These are phyloP conservation scores for Penicillium maclennaniae DNA, from an alignment of 495 filamentous ascomycete genomes.

Conservation along the genomic window DNA sequence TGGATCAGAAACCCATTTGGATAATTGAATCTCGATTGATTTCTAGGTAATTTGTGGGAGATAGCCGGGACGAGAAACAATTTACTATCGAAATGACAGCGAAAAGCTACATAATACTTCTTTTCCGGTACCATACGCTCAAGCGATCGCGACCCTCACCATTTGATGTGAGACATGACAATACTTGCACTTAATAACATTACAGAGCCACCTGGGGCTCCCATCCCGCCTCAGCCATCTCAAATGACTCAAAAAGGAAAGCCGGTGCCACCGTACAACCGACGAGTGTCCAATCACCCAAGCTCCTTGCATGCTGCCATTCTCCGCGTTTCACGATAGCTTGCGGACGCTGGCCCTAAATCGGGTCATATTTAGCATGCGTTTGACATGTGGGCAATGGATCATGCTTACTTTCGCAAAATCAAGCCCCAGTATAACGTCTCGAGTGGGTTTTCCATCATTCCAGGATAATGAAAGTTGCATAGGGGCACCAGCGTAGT, in stretches of 20 bases:
- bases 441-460: constrained; percentile 24
- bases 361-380: constrained; percentile 20
- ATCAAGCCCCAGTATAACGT: constrained; percentile 8
- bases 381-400: not conserved
- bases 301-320: constrained; percentile 42
- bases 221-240: constrained; percentile 36
- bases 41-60: too few relatives aligned
- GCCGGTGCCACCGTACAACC: constrained; percentile 44
- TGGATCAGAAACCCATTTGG: too few relatives aligned
- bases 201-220: constrained; percentile 9
- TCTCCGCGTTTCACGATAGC: constrained; percentile 31
- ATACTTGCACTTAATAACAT: too few relatives aligned
- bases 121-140: too few relatives aligned
- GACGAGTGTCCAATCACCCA: constrained; percentile 46
- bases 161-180: too few relatives aligned
- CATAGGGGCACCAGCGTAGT: constrained; percentile 46
- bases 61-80: too few relatives aligned
- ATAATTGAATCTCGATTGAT: too few relatives aligned
- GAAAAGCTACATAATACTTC: too few relatives aligned
- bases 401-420: not conserved
- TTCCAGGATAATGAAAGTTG: constrained; percentile 35
- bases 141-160: too few relatives aligned
- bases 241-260: constrained; percentile 32
- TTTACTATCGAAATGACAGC: too few relatives aligned
- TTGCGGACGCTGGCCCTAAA: constrained; percentile 36